Evolutionary conservation across 345 rosid genomes (phyloP), one percentile per base, ranked within the genome.

Genomic region (Eucalyptus marginata): DNA sequence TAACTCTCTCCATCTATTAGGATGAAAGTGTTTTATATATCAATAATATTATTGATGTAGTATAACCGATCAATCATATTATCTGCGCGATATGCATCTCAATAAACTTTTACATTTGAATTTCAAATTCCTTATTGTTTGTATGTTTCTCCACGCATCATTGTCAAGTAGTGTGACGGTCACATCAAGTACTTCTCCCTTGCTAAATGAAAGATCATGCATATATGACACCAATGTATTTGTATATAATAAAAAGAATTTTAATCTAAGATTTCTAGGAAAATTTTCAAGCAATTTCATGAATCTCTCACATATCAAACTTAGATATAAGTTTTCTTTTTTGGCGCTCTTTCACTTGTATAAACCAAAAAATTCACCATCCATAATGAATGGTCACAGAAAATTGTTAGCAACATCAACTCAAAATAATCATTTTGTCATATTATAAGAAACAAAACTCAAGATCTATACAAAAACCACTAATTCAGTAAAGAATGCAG

Each of bases 91-190:
- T 36, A 71, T 71, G 14, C 2, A 36, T 36, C 83, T 0, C 46
- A 18, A 71, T 71, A 24, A 71, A 71, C 12, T 36, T 68, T 36
- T 36, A 36, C 10, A 64, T n/a, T 64, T 14, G 10, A 64, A 64
- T 14, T n/a, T n/a, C 9, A 7, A n/a, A 64, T n/a, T 13, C 5
- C 1, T n/a, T 7, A 4, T n/a, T n/a, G 9, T n/a, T n/a, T n/a
- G 36, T 64, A n/a, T 64, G 31, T 62, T 25, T 64, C 33, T 64
- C 36, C 16, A 64, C 18, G 18, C 17, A 31, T n/a, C 18, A n/a
- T 29, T 64, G 71, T 64, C 18, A 64, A 59, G 68, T 29, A 13
- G 4, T 29, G 33, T 62, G 15, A 62, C 17, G 7, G 7, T 58
- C 68, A 29, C 8, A 62, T 6, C 14, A 58, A 27, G n/a, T 62